phyloP scores from a whole-genome alignment of 176 grass and related monocot genomes.

The Aegilops sharonensis region DNA sequence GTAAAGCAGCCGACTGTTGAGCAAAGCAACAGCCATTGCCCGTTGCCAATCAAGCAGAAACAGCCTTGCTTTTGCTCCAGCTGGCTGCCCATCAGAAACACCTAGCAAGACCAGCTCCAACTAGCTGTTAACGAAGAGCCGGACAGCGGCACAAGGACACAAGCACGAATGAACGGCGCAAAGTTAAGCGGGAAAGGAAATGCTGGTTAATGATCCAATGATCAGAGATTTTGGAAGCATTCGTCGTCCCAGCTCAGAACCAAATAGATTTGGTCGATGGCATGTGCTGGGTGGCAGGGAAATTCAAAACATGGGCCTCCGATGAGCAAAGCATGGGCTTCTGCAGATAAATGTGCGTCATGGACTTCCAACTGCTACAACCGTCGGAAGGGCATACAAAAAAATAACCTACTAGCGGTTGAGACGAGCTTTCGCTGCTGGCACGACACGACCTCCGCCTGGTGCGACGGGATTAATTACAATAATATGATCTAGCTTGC shows the following conservation, averaged over 20 bases:
- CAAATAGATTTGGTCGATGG: constrained; percentile 1
- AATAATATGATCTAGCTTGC: neutral
- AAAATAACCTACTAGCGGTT: neutral
- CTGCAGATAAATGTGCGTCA: neutral
- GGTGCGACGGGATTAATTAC: constrained; percentile 22
- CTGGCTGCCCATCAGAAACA: constrained; percentile 26
- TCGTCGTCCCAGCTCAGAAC: neutral
- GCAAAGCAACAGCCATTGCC: neutral
- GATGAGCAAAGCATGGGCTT: neutral
- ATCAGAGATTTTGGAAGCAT: constrained; percentile 16
- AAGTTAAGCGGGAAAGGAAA: neutral
- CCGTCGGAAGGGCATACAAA: constrained; percentile 1
- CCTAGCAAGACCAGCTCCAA: neutral
- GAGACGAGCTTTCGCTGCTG: neutral
- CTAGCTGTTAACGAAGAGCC: neutral
- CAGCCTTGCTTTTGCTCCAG: constrained; percentile 13
- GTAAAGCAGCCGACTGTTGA: neutral
- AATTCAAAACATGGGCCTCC: neutral
- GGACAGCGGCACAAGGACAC: neutral
- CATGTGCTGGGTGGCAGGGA: constrained; percentile 20
- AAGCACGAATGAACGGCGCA: neutral
- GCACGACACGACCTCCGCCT: neutral
- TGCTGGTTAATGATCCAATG: neutral
- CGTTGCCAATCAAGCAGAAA: neutral
- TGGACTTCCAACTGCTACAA: constrained; percentile 12